Evolutionary conservation across 257 asterid species (phyloP).

Genomic region (Nicotiana paniculata): DNA sequence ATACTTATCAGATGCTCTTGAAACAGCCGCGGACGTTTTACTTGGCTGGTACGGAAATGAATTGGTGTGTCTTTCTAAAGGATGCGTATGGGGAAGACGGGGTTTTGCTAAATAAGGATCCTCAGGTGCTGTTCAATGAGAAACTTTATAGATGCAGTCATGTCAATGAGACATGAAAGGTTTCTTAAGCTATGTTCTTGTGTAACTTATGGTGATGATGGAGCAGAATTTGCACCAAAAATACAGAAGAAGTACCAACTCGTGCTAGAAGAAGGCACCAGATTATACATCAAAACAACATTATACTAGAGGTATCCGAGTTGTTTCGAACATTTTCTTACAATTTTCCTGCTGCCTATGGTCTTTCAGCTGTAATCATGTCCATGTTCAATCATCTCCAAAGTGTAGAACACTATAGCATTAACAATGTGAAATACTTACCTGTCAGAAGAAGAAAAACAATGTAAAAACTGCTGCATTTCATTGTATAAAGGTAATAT

Average conservation of each 20-base stretch:
- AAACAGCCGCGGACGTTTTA: conserved; percentile 81
- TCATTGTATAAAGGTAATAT: background rate
- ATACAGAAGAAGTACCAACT: background rate
- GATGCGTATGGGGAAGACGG: conserved; percentile 81
- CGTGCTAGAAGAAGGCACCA: background rate
- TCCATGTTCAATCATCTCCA: background rate
- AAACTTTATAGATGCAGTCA: conserved; percentile 37
- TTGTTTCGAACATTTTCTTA: background rate
- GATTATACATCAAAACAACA: background rate
- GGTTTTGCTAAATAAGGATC: conserved; percentile 57
- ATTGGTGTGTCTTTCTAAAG: conserved; percentile 90
- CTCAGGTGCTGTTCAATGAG: conserved; percentile 65
- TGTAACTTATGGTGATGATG: background rate
- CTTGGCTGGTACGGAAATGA: conserved; percentile 94
- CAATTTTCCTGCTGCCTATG: background rate
- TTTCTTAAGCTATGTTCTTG: background rate
- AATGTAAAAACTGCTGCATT: background rate
- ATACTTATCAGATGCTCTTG: conserved; percentile 76
- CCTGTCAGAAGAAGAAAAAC: background rate
- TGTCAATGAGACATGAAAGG: background rate
- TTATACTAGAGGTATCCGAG: background rate
- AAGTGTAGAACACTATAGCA: background rate
- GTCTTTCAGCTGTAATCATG: background rate
- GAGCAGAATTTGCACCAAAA: background rate
- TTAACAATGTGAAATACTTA: background rate